Conservation (phyloP, 2,329 filamentous ascomycete species). For the Blastomyces silverae region DNA sequence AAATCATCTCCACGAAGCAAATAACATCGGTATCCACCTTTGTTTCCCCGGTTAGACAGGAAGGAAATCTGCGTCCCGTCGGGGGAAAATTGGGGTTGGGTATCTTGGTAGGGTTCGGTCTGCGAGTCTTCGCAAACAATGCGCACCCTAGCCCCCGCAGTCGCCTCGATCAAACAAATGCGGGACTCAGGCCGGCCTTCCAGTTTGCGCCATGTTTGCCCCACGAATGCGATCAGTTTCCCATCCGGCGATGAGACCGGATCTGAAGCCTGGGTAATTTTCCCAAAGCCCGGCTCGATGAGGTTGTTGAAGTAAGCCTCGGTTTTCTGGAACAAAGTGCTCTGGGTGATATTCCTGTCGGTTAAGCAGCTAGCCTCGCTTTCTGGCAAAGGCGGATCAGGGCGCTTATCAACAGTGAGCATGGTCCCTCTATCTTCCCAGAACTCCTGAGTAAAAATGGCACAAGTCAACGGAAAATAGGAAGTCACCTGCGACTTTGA, state of each 20-base stretch:
- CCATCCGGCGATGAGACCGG: neutral
- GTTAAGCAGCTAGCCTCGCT: neutral
- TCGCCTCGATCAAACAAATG: neutral
- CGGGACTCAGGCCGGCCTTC: neutral
- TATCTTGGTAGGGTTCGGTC: conserved; percentile 1
- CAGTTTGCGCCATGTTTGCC: conserved; percentile 6
- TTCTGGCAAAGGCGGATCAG: neutral
- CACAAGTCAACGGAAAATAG: neutral
- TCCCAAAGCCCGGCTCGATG: neutral
- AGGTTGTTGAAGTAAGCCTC: neutral
- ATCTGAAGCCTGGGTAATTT: neutral
- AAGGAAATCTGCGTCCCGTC: conserved; percentile 4
- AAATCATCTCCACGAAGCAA: neutral
- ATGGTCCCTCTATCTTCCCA: neutral
- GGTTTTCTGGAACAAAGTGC: neutral
- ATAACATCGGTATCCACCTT: neutral
- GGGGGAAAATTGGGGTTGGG: neutral
- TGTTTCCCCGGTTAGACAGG: neutral
- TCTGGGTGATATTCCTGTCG: neutral
- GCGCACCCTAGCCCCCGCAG: neutral
- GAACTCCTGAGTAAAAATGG: neutral
- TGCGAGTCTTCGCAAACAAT: neutral
- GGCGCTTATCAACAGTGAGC: neutral
- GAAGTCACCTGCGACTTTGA: neutral
- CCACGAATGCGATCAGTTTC: neutral